Evolutionary conservation across 2,329 filamentous ascomycete genomes (phyloP), one percentile per base, ranked within the genome.

Genomic region (Botryotinia globosa): DNA sequence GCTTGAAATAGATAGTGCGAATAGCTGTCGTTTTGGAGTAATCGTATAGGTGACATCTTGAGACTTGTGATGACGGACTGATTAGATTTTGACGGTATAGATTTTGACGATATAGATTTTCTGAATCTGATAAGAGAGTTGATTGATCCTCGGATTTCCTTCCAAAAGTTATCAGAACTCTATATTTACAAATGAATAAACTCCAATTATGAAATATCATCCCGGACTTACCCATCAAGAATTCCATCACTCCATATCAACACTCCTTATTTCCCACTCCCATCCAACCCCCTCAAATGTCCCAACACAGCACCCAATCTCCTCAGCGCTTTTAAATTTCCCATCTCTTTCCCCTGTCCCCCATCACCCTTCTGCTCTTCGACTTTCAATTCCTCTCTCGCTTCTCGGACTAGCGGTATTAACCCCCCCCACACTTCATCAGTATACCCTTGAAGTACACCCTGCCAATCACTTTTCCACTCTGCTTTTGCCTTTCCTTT

Each of bases 361-460:
- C 12, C 48, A 12, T 51, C 45, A 25, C 48, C 12, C 48, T 51
- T n/a, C 25, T n/a, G 25, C 48, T 51, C 48, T n/a, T 51, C 48
- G 1, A 83, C 79, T 65, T 86, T 82, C 32, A 92, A 80, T 78
- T 92, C 90, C 63, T 81, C 81, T 72, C 82, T 83, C 6, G 90
- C 90, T 74, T 87, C 85, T 67, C 84, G 82, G 16, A 89, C 85
- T 48, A 91, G 81, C 5, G 86, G 84, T 44, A 84, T 81, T 32
- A 92, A 80, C 72, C 88, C 88, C 32, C 90, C 91, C 91, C 90
- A 92, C 37, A 92, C 90, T 72, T 91, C 87, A 78, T 92, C 89
- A 0, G 85, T 85, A 76, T 91, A 91, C 48, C 83, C 81, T 2
- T 83, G 85, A 37, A 90, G 82, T 12, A 90, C 87, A 59, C 84